phyloP scores from a whole-genome alignment of 1,284 basidiomycete species.

The Moesziomyces antarcticus region DNA sequence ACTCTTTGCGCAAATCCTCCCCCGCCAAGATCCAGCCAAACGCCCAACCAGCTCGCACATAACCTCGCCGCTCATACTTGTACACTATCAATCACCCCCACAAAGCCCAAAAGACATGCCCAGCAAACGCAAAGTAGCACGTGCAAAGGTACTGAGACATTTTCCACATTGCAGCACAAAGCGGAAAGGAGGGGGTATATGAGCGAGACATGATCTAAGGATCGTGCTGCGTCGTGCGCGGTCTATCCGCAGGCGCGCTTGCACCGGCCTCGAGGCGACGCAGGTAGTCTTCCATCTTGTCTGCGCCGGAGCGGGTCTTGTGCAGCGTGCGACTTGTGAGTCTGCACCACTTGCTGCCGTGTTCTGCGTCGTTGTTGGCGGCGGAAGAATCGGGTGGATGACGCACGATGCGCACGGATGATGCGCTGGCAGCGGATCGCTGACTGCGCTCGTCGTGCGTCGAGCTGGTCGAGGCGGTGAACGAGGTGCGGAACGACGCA shows the following conservation, averaged over 20 bases:
- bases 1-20: not conserved
- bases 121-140: too few species aligned
- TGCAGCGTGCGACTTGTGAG: conserved; percentile 24
- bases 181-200: too few species aligned
- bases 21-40: not conserved
- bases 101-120: too few species aligned
- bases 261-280: conserved; percentile 18
- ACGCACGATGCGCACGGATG: conserved; percentile 21
- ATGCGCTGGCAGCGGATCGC: conserved; percentile 18
- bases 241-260: not conserved
- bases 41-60: too few species aligned
- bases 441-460: conserved; percentile 30
- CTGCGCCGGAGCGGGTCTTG: conserved; percentile 35
- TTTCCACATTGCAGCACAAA: too few species aligned
- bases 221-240: conserved; percentile 6
- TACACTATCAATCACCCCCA: too few species aligned
- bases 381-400: not conserved
- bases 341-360: conserved; percentile 1
- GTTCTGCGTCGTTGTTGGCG: not conserved
- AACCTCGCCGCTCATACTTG: too few species aligned
- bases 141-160: too few species aligned
- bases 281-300: conserved; percentile 49
- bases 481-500: conserved; percentile 24
- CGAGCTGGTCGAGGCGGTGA: conserved; percentile 23
- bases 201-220: not conserved